Evolutionary conservation across 371 early-diverging fungal species (phyloP).

Genomic region (Mortierella sp.): DNA sequence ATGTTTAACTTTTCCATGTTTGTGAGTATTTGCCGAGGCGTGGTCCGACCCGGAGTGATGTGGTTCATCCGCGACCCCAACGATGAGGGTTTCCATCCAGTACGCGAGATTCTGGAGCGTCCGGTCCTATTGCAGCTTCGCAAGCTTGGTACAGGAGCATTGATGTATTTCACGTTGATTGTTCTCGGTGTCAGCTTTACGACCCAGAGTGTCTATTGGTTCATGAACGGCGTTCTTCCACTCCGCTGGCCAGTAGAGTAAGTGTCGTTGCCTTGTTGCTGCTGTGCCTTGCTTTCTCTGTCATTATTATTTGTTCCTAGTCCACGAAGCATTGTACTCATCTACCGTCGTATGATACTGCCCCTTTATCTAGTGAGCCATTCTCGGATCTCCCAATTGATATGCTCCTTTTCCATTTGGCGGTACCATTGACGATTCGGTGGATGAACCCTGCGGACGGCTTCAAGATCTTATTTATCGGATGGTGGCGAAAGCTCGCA

Average conservation of each 20-base stretch:
- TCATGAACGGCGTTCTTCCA: slow-evolving; percentile 60
- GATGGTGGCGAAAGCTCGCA: slow-evolving; percentile 76
- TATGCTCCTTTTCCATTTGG: slow-evolving; percentile 77
- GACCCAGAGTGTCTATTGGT: slow-evolving; percentile 53
- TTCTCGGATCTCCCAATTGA: slow-evolving; percentile 84
- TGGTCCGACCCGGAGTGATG: slow-evolving; percentile 91
- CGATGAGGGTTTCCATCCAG: slow-evolving; percentile 92
- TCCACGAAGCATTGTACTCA: background rate
- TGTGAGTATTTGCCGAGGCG: slow-evolving; percentile 79
- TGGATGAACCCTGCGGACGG: slow-evolving; percentile 63
- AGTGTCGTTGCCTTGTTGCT: slow-evolving; percentile 19
- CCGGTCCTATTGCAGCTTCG: slow-evolving; percentile 79
- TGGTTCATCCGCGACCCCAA: slow-evolving; percentile 98
- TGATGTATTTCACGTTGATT: slow-evolving; percentile 84
- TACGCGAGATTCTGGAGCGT: slow-evolving; percentile 89
- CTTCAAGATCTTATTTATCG: slow-evolving; percentile 57
- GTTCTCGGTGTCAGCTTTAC: slow-evolving; percentile 75
- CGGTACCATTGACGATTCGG: slow-evolving; percentile 70
- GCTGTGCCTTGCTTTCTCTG: background rate
- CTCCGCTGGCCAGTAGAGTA: slow-evolving; percentile 68
- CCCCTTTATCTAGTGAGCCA: slow-evolving; percentile 62
- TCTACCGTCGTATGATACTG: background rate
- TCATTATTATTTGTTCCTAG: background rate
- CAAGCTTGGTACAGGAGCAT: slow-evolving; percentile 82
- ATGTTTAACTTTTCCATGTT: slow-evolving; percentile 93